phyloP scores from a whole-genome alignment of 1,284 basidiomycete species.

The Jaminaea rosea region DNA sequence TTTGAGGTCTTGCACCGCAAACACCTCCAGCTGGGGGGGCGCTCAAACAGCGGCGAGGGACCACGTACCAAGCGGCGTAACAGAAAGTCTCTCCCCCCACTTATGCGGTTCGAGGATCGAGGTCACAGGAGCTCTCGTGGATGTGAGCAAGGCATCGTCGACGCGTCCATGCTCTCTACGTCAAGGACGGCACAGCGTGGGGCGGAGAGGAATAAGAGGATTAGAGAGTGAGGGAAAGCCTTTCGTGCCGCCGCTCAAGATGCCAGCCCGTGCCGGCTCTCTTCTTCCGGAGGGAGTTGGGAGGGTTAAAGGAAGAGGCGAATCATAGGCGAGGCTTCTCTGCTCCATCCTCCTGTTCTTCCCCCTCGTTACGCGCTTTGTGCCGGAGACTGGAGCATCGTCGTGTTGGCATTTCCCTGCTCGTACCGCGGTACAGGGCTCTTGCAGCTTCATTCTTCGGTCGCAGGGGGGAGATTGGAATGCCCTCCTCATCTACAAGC shows the following conservation, averaged over 20 bases:
- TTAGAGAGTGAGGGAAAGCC: neutral
- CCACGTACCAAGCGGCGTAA: neutral
- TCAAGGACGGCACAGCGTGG: too few species aligned
- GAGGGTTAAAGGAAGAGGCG: slow-evolving; percentile 1
- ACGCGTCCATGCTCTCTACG: neutral
- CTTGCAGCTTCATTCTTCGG: neutral
- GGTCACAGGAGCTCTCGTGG: too few species aligned
- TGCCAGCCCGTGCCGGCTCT: neutral
- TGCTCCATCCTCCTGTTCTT: neutral
- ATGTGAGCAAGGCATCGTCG: neutral
- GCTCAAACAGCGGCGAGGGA: neutral
- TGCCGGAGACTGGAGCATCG: neutral
- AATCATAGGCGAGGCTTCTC: neutral
- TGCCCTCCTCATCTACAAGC: neutral
- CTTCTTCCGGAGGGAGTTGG: too few species aligned
- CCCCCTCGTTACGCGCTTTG: neutral
- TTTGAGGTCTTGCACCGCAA: too few species aligned
- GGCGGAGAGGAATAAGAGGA: too few species aligned
- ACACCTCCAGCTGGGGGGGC: slow-evolving; percentile 1
- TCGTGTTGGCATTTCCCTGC: neutral
- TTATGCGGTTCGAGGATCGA: too few species aligned
- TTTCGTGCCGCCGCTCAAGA: neutral
- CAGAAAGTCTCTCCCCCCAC: neutral
- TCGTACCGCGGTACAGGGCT: neutral
- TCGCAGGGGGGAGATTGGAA: slow-evolving; percentile 1